Evolutionary conservation across 176 grass and related monocot genomes (phyloP), one percentile per base, ranked within the genome.

Genomic region (Eleusine indica): DNA sequence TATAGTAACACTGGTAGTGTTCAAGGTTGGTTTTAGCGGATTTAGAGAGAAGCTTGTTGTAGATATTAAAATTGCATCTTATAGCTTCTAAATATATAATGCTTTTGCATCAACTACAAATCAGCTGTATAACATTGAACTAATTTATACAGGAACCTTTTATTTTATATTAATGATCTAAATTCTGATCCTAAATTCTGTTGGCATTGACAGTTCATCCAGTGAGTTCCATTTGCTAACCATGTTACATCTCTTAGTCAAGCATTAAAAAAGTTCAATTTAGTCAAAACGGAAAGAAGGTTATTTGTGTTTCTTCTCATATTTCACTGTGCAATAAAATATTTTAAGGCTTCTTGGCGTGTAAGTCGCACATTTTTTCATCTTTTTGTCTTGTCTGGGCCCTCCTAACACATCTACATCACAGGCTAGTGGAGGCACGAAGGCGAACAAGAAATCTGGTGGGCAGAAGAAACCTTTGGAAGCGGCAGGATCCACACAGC

Each of bases 381-480:
- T 86, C 21, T 79, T 68, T 67, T 70, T 87, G 43, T n/a, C 82
- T 66, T 90, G 32, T 89, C 77, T 94, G 87, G 82, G 57, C 32
- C 66, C 71, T 64, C 64, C 88, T 72, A 81, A 83, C 74, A 75
- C 60, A 82, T 84, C 90, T 71, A 78, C 79, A 73, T 79, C 71
- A 3, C 68, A 65, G 62, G 49, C 82, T 49, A 79, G 68, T 78
- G 66, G 78, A 69, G 53, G 42, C 28, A 37, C 81, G 16, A 99
- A 87, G 81, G 80, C 80, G 85, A 91, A 14, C 18, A 96, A 94
- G 89, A 99, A 99, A 92, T 80, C 91, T 7, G 86, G 82, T 86
- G 96, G 91, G 3, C 96, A 96, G 78, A 99, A 99, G 86, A 99
- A 99, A 83, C 77, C 93, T 53, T 82, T 85, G 43, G 96, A 99